Base-by-base conservation (phyloP, 2,329 filamentous ascomycete species). In the Aspergillus ochraceoroseus region DNA sequence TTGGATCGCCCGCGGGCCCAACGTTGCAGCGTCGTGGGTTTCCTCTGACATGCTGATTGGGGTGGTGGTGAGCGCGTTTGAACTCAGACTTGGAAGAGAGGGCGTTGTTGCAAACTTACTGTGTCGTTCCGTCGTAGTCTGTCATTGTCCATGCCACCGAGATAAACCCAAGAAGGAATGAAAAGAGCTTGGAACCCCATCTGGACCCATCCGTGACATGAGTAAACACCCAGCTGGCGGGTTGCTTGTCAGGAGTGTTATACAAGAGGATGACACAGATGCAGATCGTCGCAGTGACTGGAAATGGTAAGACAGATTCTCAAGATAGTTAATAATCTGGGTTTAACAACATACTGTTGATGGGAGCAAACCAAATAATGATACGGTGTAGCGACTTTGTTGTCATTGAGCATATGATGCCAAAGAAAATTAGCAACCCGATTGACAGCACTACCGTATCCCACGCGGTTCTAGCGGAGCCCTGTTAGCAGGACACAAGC, bases 91-190 rank as follows among this genome's bases (percentile, higher is more conserved):
- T n/a, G n/a, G n/a, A 27, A 8, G 7, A 15, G 23, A n/a, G 14
- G 11, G 15, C 15, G 12, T 8, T 33, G 62, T 69, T 57, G 62
- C n/a, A n/a, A n/a, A n/a, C n/a, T n/a, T n/a, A 75, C 72, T 82
- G 79, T 4, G 79, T 81, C 7, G 79, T 83, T 31, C 75, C 78
- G 51, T 82, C 79, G 55, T 82, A 82, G 55, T 82, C 79, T 4
- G 79, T 83, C 78, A 83, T 82, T n/a, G 77, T 80, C 61, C 63
- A 67, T 28, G 63, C 62, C 6, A 68, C 62, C 7, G 55, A 57
- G 29, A 68, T 64, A 34, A 66, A 76, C 41, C 76, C 76, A 5
- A 82, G 65, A 7, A 82, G 66, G 50, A 82, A 82, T 0, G 79
- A 82, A 48, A 82, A 81, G 2, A 70, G 66, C 48, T 72, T 76